phyloP scores from a whole-genome alignment of 1,284 basidiomycete genomes.

The Cerrena zonata region DNA sequence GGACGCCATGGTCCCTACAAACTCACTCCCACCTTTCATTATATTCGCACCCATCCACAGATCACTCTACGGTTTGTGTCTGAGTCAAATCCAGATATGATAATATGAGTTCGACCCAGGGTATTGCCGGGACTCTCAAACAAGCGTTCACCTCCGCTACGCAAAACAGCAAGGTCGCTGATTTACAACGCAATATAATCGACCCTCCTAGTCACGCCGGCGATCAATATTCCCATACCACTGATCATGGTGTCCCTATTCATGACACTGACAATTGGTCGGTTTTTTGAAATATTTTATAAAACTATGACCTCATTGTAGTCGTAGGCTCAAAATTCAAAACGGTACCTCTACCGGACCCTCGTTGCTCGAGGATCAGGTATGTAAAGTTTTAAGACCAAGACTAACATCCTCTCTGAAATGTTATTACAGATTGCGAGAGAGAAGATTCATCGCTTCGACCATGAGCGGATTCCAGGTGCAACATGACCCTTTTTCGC shows the following conservation, averaged over 20 bases:
- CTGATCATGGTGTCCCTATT: conserved; percentile 56
- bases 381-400: too few relatives aligned
- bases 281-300: conserved; percentile 13
- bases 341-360: conserved; percentile 44
- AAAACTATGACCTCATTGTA: background rate
- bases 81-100: too few relatives aligned
- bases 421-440: conserved; percentile 38
- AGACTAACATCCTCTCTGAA: background rate
- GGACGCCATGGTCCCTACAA: background rate
- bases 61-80: too few relatives aligned
- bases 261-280: conserved; percentile 64
- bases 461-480: conserved; percentile 83
- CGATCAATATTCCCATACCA: conserved; percentile 41
- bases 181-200: conserved; percentile 41
- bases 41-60: background rate
- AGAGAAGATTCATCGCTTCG: conserved; percentile 73
- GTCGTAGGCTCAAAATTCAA: conserved; percentile 46
- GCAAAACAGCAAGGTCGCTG: conserved; percentile 37
- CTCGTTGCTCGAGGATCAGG: conserved; percentile 59
- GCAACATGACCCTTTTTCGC: conserved; percentile 32
- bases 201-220: conserved; percentile 27
- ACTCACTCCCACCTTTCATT: background rate
- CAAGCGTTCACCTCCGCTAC: conserved; percentile 24
- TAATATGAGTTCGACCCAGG: conserved; percentile 20
- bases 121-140: conserved; percentile 16